Evolutionary conservation across 2,329 filamentous ascomycete genomes (phyloP).

Genomic region (Colletotrichum sp.): DNA sequence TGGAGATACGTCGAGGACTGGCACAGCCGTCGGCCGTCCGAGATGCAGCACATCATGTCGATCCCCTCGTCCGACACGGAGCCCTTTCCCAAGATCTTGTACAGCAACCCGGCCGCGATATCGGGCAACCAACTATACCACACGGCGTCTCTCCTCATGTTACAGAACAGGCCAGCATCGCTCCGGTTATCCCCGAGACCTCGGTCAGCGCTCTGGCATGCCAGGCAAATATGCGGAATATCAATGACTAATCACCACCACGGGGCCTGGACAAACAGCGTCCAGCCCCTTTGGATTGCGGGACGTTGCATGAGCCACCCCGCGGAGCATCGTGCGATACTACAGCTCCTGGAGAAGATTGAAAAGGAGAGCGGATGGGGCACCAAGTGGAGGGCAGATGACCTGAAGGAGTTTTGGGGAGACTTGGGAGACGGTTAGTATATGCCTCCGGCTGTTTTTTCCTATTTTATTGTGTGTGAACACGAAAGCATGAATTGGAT

Average conservation of each 20-base stretch:
- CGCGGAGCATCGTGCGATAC: conserved; percentile 42
- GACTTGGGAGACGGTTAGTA: conserved; percentile 22
- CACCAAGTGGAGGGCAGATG: conserved; percentile 54
- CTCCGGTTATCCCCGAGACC: conserved; percentile 20
- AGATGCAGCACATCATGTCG: conserved; percentile 50
- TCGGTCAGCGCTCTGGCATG: conserved; percentile 58
- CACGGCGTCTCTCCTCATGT: conserved; percentile 57
- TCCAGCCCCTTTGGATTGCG: conserved; percentile 63
- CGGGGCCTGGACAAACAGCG: conserved; percentile 61
- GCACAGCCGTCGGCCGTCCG: conserved; percentile 48
- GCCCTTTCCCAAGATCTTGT: conserved; percentile 58
- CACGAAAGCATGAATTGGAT: neutral
- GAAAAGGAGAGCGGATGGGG: conserved; percentile 59
- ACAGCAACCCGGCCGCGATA: conserved; percentile 58
- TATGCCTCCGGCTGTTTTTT: conserved; percentile 5
- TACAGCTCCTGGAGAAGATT: conserved; percentile 52
- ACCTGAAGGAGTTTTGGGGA: conserved; percentile 50
- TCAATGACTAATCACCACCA: conserved; percentile 60
- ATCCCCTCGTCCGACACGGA: conserved; percentile 34
- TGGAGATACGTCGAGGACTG: conserved; percentile 57
- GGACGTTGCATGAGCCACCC: conserved; percentile 58
- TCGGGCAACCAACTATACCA: conserved; percentile 64
- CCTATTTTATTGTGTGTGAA: neutral
- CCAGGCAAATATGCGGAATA: conserved; percentile 60
- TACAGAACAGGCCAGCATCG: conserved; percentile 45